Conservation (phyloP, 352 stramenopile species). For the Phytophthora megakarya region DNA sequence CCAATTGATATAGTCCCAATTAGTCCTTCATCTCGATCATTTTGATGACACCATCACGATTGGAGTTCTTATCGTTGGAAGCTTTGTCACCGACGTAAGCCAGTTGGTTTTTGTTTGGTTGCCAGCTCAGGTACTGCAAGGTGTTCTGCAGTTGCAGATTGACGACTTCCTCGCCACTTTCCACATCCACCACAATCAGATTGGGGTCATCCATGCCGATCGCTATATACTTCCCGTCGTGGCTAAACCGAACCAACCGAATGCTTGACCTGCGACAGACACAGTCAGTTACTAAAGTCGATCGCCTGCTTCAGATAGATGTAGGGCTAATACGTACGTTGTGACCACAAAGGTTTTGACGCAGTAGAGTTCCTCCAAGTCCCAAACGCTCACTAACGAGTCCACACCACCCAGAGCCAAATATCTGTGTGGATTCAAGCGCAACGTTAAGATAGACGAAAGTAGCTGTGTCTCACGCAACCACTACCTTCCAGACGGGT, state of each 20-base stretch:
- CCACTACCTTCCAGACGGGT: slow-evolving; percentile 70
- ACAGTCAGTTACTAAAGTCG: slow-evolving; percentile 9
- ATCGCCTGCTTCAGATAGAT: not conserved
- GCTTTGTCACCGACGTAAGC: slow-evolving; percentile 85
- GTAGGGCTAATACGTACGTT: slow-evolving; percentile 47
- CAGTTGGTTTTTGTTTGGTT: slow-evolving; percentile 81
- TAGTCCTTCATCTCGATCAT: slow-evolving; percentile 75
- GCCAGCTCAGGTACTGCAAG: slow-evolving; percentile 83
- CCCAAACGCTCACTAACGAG: slow-evolving; percentile 85
- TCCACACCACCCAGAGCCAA: slow-evolving; percentile 81
- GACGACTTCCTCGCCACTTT: slow-evolving; percentile 61
- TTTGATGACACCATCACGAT: slow-evolving; percentile 86
- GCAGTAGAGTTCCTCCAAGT: slow-evolving; percentile 87
- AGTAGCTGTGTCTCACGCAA: not conserved
- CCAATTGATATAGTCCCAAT: not conserved
- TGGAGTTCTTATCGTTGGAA: slow-evolving; percentile 77
- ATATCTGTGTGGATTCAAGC: slow-evolving; percentile 41
- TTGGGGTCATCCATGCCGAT: slow-evolving; percentile 81
- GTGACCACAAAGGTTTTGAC: slow-evolving; percentile 83
- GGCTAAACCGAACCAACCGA: slow-evolving; percentile 76
- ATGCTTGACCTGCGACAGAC: slow-evolving; percentile 67
- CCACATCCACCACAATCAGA: slow-evolving; percentile 66
- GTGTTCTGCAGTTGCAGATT: slow-evolving; percentile 72
- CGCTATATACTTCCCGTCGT: slow-evolving; percentile 74
- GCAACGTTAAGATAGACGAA: not conserved